Base-by-base conservation (phyloP, 257 asterid genomes). In the Penstemon eatonii region DNA sequence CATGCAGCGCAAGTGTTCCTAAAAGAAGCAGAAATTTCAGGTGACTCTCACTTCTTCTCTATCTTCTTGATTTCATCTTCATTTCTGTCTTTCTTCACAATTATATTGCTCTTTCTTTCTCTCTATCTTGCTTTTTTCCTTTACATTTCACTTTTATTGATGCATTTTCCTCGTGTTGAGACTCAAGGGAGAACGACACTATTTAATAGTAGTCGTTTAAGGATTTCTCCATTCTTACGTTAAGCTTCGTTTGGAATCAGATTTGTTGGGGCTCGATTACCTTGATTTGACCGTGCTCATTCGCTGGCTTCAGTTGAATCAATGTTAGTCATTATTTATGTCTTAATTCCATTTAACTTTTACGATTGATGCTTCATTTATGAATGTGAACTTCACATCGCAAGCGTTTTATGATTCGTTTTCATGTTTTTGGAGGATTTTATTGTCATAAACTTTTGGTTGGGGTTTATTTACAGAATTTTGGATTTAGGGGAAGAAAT, bases 401-500 rank as follows among this genome's bases (percentile, higher is more conserved):
- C 33, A 25, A 25, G 33, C 2, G 33, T 25, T 25, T 25, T 25
- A 25, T 25, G 33, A 25, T 25, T 50, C 19, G 61, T 70, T 54
- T 11, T 57, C 12, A 10, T 50, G n/a, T 40, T 53, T 25, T 25
- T 25, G 33, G 33, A 25, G 33, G 33, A 25, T 25, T 25, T 25
- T 25, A 53, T n/a, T 52, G 65, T 58, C 45, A 25, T 25, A 2
- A 25, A 25, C 33, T 49, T 60, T 42, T 57, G 56, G 53, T 61
- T 69, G 38, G 57, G 71, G 33, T 25, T 71, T 64, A 25, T 75
- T 49, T 63, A n/a, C 88, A 83, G 88, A 70, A 25, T 68, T 10
- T 58, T 80, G 78, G 80, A 80, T 12, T 19, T 77, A 6, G 78
- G 81, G 76, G 81, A 75, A 56, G 83, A 59, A 65, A 60, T 78